A percentile compares a stretch with the other conserved stretches of the same genome.
Evolutionary conservation across 1,284 basidiomycete species (phyloP).

Genomic region (Ganoderma sp.): DNA sequence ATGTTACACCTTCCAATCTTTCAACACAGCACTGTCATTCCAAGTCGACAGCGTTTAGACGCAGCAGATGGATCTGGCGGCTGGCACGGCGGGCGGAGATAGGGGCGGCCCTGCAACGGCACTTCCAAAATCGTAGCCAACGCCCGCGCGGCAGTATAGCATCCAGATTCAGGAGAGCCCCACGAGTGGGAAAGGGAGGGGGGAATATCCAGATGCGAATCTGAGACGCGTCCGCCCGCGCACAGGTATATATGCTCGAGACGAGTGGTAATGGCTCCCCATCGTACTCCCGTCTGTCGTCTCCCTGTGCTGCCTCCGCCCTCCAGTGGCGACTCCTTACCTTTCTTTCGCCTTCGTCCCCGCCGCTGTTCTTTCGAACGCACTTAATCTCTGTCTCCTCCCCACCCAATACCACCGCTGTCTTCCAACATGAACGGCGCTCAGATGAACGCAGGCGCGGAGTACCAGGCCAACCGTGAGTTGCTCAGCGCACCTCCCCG

Average conservation of each 20-base stretch:
- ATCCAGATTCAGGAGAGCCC: neutral
- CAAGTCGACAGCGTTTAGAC: neutral
- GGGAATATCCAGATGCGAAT: neutral
- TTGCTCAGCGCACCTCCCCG: neutral
- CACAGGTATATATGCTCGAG: neutral
- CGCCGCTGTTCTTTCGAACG: neutral
- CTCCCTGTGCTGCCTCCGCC: neutral
- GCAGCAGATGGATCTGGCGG: neutral
- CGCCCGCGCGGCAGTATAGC: neutral
- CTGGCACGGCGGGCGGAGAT: neutral
- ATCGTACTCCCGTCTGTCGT: neutral
- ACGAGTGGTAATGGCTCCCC: neutral
- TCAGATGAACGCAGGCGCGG: neutral
- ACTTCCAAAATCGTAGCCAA: neutral
- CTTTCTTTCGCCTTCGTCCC: neutral
- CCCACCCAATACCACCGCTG: neutral
- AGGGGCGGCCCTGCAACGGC: neutral
- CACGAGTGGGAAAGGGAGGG: neutral
- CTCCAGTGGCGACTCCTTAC: neutral
- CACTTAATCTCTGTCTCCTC: neutral
- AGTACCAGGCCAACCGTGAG: constrained; percentile 17
- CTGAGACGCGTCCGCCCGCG: neutral
- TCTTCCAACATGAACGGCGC: neutral
- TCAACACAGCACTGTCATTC: too few relatives aligned
- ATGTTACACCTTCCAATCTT: neutral